Evolutionary conservation across 1,284 basidiomycete genomes (phyloP).

Genomic region (Naganishia albida): DNA sequence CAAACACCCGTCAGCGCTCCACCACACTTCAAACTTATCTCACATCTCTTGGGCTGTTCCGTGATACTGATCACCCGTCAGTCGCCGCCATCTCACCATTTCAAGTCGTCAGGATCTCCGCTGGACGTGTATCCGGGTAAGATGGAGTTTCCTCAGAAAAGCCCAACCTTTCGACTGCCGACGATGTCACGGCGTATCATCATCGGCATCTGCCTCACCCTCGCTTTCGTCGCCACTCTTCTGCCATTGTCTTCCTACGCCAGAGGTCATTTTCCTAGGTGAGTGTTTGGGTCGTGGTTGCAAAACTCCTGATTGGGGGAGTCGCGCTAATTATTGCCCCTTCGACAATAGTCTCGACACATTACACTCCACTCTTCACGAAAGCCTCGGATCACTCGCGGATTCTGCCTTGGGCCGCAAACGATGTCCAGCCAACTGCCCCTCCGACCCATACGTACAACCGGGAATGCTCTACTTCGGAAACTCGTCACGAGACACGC

Average conservation of each 20-base stretch:
- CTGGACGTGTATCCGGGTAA: too few relatives aligned
- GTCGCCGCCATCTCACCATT: too few relatives aligned
- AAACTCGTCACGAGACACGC: slow-evolving; percentile 33
- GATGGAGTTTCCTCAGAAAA: not conserved
- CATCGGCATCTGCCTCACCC: not conserved
- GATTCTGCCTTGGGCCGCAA: not conserved
- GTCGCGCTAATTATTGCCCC: not conserved
- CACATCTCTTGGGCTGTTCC: too few relatives aligned
- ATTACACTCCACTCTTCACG: not conserved
- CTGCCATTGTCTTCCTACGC: slow-evolving; percentile 10
- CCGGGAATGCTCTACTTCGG: slow-evolving; percentile 40
- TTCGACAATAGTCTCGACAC: not conserved
- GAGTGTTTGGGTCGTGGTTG: not conserved
- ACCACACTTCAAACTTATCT: too few relatives aligned
- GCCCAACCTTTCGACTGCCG: not conserved
- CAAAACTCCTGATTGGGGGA: not conserved
- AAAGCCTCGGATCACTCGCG: not conserved
- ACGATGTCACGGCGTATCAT: not conserved
- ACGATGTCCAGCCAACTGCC: slow-evolving; percentile 12
- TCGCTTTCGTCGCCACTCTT: not conserved
- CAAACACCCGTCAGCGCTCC: too few relatives aligned
- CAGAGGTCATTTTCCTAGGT: slow-evolving; percentile 9
- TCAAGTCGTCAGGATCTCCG: too few relatives aligned
- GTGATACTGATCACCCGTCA: too few relatives aligned
- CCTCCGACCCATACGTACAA: slow-evolving; percentile 36